Percentiles rank a stretch among this genome's conserved stretches.
These are phyloP conservation scores for Nicotiana undulata DNA, from an alignment of 257 asterid genomes.

Conservation along the genomic window DNA sequence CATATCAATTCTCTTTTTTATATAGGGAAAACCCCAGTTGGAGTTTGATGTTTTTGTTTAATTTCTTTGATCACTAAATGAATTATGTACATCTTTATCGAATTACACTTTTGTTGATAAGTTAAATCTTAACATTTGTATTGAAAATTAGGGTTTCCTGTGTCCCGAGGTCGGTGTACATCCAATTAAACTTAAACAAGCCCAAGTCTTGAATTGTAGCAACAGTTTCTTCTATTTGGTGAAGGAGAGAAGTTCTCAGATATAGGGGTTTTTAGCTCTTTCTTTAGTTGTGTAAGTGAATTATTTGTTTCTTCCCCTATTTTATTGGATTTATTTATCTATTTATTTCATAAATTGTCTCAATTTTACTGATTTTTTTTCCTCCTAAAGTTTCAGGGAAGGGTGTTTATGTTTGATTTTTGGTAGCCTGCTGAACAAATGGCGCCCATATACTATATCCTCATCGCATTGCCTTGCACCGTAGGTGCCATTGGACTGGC, in stretches of 20 bases:
- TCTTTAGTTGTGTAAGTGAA: conserved; percentile 1
- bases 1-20: not conserved
- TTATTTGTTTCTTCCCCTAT: not conserved
- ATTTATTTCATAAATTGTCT: not conserved
- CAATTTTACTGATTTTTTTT: not conserved
- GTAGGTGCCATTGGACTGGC: conserved; percentile 75
- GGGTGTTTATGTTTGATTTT: conserved; percentile 6
- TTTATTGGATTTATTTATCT: not conserved
- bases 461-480: conserved; percentile 90
- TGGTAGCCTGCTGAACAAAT: conserved; percentile 20
- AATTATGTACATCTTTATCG: not conserved
- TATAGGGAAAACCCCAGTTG: conserved; percentile 1
- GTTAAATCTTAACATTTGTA: not conserved
- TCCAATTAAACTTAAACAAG: not conserved
- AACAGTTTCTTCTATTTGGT: not conserved
- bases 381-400: not conserved
- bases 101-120: not conserved
- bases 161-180: not conserved
- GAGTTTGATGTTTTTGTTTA: not conserved
- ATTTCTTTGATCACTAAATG: not conserved
- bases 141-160: not conserved
- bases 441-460: conserved; percentile 72
- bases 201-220: not conserved
- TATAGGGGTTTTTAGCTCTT: not conserved
- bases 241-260: not conserved